These are phyloP conservation scores for Catharanthus roseus DNA, from an alignment of 257 asterid species.

Conservation along the genomic window DNA sequence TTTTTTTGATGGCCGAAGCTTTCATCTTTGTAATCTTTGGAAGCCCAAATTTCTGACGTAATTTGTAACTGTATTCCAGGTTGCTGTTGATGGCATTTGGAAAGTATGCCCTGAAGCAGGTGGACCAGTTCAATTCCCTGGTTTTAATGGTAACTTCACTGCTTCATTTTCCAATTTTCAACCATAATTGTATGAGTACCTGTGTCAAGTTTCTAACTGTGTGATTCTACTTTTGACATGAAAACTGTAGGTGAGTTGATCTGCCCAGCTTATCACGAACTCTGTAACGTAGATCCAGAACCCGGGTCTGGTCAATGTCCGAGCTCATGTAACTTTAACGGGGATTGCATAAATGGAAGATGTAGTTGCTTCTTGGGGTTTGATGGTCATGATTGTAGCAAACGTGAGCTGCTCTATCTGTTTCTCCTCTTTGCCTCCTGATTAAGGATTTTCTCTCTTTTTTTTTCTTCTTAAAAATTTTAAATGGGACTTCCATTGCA, in stretches of 20 bases:
- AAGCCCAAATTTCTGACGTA: neutral
- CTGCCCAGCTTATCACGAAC: slow-evolving; percentile 94
- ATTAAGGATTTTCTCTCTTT: neutral
- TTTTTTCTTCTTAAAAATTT: neutral
- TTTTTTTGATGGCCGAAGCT: neutral
- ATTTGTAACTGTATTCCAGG: slow-evolving; percentile 37
- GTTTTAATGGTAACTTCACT: slow-evolving; percentile 60
- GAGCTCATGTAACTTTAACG: slow-evolving; percentile 71
- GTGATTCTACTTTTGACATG: slow-evolving; percentile 5
- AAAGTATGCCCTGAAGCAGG: slow-evolving; percentile 79
- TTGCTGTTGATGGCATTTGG: slow-evolving; percentile 88
- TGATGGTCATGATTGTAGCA: slow-evolving; percentile 82
- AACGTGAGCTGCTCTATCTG: slow-evolving; percentile 28
- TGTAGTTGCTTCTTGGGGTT: slow-evolving; percentile 91
- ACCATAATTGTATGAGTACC: slow-evolving; percentile 5
- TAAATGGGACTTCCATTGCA: slow-evolving; percentile 22
- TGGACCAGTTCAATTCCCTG: slow-evolving; percentile 71
- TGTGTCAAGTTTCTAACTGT: neutral
- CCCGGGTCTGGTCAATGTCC: slow-evolving; percentile 74
- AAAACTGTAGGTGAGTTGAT: slow-evolving; percentile 62
- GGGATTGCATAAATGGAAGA: slow-evolving; percentile 83
- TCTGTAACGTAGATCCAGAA: slow-evolving; percentile 61
- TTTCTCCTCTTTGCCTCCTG: neutral
- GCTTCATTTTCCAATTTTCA: neutral
- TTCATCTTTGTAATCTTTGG: neutral